phyloP scores from a whole-genome alignment of 1,284 basidiomycete genomes.

The Trichosporon ovoides region DNA sequence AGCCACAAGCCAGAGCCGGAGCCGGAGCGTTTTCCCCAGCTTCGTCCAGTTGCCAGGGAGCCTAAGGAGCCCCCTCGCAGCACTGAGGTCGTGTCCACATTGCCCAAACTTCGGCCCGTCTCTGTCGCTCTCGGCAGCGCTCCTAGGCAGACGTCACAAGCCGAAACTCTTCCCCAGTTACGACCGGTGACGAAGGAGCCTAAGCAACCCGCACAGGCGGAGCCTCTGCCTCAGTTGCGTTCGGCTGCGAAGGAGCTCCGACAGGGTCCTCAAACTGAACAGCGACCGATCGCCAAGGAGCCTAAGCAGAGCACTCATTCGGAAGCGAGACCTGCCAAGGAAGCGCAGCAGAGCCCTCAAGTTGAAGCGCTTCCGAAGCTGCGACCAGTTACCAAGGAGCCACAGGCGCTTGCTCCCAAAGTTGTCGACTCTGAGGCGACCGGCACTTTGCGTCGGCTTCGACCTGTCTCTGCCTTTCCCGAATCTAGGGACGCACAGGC shows the following conservation, averaged over 20 bases:
- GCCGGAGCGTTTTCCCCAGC: background rate
- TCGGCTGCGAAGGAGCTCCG: too few relatives aligned
- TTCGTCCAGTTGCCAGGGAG: background rate
- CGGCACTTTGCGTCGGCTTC: background rate
- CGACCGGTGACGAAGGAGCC: background rate
- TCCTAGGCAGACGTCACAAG: background rate
- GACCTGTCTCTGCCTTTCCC: background rate
- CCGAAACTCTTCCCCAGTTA: background rate
- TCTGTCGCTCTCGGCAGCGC: background rate
- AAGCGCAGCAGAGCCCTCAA: background rate
- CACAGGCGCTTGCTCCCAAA: background rate
- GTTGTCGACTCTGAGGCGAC: background rate
- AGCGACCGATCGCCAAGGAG: background rate
- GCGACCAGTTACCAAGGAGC: background rate
- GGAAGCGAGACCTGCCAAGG: background rate
- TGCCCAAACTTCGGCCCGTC: background rate
- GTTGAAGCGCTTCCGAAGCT: background rate
- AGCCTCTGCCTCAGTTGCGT: background rate
- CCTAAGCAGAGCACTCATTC: background rate
- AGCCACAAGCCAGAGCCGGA: background rate
- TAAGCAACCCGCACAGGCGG: background rate
- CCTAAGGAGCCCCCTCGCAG: background rate
- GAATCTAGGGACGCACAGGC: background rate
- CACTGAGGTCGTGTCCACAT: background rate
- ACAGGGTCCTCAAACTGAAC: too few relatives aligned